phyloP scores from a whole-genome alignment of 306 rosid genomes.

The Senna tora region DNA sequence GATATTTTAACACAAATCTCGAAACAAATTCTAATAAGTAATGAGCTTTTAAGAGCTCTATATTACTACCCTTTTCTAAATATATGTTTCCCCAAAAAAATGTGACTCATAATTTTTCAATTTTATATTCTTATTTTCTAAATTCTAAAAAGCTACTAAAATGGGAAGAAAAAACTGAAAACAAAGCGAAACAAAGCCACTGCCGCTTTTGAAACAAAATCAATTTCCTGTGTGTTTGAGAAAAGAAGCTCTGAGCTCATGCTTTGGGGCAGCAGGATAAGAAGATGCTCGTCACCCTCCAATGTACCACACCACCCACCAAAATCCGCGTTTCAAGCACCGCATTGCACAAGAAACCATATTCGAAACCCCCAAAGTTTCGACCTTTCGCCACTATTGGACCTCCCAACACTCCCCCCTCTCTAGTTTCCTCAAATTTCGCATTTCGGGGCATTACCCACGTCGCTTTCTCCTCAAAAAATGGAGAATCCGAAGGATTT shows the following conservation, averaged over 20 bases:
- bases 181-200: background rate
- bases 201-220: background rate
- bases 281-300: conserved; percentile 57
- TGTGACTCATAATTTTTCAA: no score
- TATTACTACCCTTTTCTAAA: no score
- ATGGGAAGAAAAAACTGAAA: background rate
- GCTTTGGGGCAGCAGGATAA: conserved; percentile 44
- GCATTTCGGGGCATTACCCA: conserved; percentile 46
- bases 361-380: conserved; percentile 28
- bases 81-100: no score
- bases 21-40: no score
- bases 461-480: conserved; percentile 58
- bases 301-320: conserved; percentile 22
- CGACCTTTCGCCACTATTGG: conserved; percentile 33
- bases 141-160: no score
- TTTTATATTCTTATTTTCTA: background rate
- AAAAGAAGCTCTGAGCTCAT: conserved; percentile 45
- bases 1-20: no score
- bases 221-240: background rate
- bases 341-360: conserved; percentile 32
- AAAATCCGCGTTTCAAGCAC: conserved; percentile 30
- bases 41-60: no score
- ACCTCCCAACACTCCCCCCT: conserved; percentile 28
- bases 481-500: conserved; percentile 57
- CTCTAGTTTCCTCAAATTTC: conserved; percentile 45